Conservation (phyloP, 202 grass and related monocot species). For the Thinopyrum obtusiflorum region DNA sequence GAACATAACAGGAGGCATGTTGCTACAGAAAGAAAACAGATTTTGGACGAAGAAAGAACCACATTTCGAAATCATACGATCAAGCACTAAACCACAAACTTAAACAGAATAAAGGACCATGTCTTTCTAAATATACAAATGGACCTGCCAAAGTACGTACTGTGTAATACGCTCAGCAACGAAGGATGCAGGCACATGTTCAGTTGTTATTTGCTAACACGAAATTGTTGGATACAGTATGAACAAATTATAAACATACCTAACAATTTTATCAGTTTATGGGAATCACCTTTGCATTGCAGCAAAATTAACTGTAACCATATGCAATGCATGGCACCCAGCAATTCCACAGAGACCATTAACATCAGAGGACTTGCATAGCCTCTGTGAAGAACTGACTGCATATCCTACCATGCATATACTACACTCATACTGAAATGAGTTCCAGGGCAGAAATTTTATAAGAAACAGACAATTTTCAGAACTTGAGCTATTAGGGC, state of each 20-base stretch:
- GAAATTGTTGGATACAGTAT: neutral
- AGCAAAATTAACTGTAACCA: neutral
- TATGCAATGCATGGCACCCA: neutral
- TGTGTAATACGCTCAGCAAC: neutral
- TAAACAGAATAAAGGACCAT: neutral
- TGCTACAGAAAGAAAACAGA: constrained; percentile 10
- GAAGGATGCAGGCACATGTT: neutral
- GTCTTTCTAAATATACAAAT: neutral
- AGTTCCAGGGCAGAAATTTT: neutral
- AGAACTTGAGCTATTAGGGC: neutral
- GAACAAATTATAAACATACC: neutral
- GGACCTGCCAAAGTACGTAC: neutral
- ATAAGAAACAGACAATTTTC: neutral
- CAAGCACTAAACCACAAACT: neutral
- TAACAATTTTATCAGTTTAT: neutral
- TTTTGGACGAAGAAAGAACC: neutral
- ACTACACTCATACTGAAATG: neutral
- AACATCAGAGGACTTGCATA: neutral
- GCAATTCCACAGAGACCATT: neutral
- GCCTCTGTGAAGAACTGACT: neutral
- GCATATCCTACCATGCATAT: neutral
- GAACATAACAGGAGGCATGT: constrained; percentile 6
- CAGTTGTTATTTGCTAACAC: neutral
- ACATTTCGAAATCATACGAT: neutral
- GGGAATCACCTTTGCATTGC: neutral